A percentile compares a stretch with the other conserved stretches of the same genome.
Conservation (phyloP, 441 rosid genomes). For the Erodium texanum region DNA sequence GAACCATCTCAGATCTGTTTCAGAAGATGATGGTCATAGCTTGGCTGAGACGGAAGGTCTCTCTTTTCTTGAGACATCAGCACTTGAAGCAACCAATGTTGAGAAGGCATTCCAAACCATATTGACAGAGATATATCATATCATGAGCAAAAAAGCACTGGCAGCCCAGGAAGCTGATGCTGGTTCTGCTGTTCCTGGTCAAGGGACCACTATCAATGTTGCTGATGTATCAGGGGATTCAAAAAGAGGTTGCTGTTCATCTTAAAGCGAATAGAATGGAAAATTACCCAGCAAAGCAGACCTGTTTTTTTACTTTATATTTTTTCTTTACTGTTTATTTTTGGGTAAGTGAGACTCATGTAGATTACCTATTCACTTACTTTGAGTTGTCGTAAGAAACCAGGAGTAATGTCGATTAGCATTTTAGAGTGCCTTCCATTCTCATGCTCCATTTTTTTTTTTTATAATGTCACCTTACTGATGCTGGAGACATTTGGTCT, state of each 20-base stretch:
- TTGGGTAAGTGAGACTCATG: slow-evolving; percentile 43
- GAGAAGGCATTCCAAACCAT: slow-evolving; percentile 88
- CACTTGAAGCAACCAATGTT: slow-evolving; percentile 68
- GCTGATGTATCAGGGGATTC: slow-evolving; percentile 43
- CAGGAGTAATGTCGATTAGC: slow-evolving; percentile 8
- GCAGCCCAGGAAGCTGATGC: slow-evolving; percentile 84
- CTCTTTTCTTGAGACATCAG: slow-evolving; percentile 87
- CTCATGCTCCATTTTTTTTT: slow-evolving; percentile 11
- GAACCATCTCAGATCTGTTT: slow-evolving; percentile 75
- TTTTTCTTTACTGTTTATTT: slow-evolving; percentile 12
- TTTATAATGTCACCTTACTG: neutral
- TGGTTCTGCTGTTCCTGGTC: slow-evolving; percentile 49
- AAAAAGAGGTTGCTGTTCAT: slow-evolving; percentile 64
- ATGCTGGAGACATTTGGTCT: no score
- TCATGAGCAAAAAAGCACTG: slow-evolving; percentile 83
- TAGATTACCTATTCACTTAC: slow-evolving; percentile 34
- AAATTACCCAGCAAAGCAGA: slow-evolving; percentile 19
- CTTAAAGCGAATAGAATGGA: slow-evolving; percentile 24
- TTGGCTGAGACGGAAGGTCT: slow-evolving; percentile 84
- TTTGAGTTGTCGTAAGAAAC: slow-evolving; percentile 22
- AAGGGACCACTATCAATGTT: slow-evolving; percentile 76
- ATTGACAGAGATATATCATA: slow-evolving; percentile 71
- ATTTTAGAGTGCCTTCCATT: neutral
- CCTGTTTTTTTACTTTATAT: neutral
- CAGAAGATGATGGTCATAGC: slow-evolving; percentile 57